Conservation (phyloP, 345 rosid genomes). For the Citropsis articulata region DNA sequence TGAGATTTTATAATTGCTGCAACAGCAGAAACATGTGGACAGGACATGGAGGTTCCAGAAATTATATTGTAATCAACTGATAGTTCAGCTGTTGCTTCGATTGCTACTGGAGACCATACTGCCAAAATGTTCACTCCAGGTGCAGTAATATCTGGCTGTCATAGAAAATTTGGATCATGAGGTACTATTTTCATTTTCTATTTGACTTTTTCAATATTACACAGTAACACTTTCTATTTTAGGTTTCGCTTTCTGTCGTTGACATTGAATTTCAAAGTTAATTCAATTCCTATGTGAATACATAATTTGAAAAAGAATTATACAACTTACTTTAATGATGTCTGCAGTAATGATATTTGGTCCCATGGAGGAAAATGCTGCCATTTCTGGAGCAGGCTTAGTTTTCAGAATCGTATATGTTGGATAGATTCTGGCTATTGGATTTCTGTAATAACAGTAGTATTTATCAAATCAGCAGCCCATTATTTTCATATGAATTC, state of each 20-base stretch:
- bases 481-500: background rate
- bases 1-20: constrained; percentile 43
- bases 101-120: constrained; percentile 48
- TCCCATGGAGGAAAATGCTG: constrained; percentile 45
- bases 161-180: constrained; percentile 1
- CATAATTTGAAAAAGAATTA: background rate
- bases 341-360: constrained; percentile 43
- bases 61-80: constrained; percentile 36
- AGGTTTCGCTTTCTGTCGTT: background rate
- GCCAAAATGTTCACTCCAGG: constrained; percentile 53
- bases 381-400: constrained; percentile 41
- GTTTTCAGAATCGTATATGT: constrained; percentile 30
- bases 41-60: constrained; percentile 53
- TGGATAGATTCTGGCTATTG: constrained; percentile 35
- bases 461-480: background rate
- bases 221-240: background rate
- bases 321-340: constrained; percentile 39
- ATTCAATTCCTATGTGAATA: background rate
- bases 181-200: background rate
- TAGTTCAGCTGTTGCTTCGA: constrained; percentile 15
- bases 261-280: background rate
- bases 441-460: constrained; percentile 26
- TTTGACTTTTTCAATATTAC: background rate
- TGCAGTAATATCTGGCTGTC: constrained; percentile 47
- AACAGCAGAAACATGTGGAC: constrained; percentile 50